Base-by-base conservation (phyloP, 305 asterid genomes). In the Andrographis paniculata region DNA sequence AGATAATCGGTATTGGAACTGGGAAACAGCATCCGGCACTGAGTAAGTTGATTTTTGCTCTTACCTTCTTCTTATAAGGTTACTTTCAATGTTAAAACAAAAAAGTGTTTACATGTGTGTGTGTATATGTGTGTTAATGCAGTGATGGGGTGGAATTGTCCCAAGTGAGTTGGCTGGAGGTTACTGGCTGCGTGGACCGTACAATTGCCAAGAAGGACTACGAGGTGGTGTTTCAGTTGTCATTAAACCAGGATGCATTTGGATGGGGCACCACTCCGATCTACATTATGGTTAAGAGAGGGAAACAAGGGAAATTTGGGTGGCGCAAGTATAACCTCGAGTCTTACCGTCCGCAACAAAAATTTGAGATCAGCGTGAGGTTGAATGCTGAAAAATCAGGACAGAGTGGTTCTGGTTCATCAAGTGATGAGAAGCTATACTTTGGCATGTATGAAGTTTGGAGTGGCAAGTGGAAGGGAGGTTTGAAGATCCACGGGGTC, bases 401-500 rank as follows among this genome's bases (percentile, higher is more conserved):
- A 45, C 6, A 10, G 38, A 24, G 30, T 8, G 7, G 31, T 4
- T 19, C 9, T n/a, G n/a, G n/a, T n/a, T n/a, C n/a, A n/a, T n/a
- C 18, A n/a, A 13, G 30, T 38, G 43, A 14, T 45, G 16, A 1
- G 1, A 61, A 42, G 50, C 30, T 68, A 12, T 46, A 53, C 30
- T 58, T 68, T n/a, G 74, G 70, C 0, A 41, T 68, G 5, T 68
- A 62, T 19, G 74, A 68, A 35, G 66, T 68, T 23, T 68, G 74
- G 74, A 58, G 63, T 31, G 70, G 70, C 17, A 62, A 62, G 56
- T 68, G 74, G 74, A 68, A 68, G 40, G 74, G 74, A 13, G 70
- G 74, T 2, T 66, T 68, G 52, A 58, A 22, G 28, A 62, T 68
- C 45, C 56, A 68, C 48, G n/a, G 58, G 3, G 69, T 53, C 7